These are phyloP conservation scores for Pseudomassariella vexata DNA, from an alignment of 2,329 filamentous ascomycete genomes.

Conservation along the genomic window DNA sequence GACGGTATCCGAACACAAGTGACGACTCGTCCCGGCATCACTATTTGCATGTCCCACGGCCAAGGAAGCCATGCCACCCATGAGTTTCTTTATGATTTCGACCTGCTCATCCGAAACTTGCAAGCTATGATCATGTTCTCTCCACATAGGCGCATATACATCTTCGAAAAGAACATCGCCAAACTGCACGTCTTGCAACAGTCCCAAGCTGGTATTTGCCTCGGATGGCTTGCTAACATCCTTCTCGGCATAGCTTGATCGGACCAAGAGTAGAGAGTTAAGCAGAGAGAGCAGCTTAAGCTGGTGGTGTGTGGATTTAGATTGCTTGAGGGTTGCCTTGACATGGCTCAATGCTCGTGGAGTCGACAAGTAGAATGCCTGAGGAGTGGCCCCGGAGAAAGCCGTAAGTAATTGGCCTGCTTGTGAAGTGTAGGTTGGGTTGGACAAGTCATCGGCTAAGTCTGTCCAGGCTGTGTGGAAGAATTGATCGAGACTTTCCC, in stretches of 20 bases:
- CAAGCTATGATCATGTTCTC: slow-evolving; percentile 11
- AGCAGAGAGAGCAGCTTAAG: slow-evolving; percentile 46
- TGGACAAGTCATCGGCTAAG: slow-evolving; percentile 46
- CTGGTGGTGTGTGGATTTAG: slow-evolving; percentile 43
- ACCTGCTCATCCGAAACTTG: slow-evolving; percentile 14
- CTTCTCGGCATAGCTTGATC: slow-evolving; percentile 15
- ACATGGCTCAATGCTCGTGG: slow-evolving; percentile 41
- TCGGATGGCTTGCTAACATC: slow-evolving; percentile 25
- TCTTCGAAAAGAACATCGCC: slow-evolving; percentile 22
- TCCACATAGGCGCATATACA: slow-evolving; percentile 20
- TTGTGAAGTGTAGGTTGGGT: slow-evolving; percentile 44
- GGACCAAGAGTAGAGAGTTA: slow-evolving; percentile 37
- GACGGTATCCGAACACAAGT: slow-evolving; percentile 20
- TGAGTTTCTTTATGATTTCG: slow-evolving; percentile 17
- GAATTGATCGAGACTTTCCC: slow-evolving; percentile 38
- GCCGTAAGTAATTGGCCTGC: slow-evolving; percentile 48
- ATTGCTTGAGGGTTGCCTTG: slow-evolving; percentile 43
- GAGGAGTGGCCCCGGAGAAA: slow-evolving; percentile 40
- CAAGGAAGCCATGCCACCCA: slow-evolving; percentile 21
- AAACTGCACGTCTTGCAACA: slow-evolving; percentile 22
- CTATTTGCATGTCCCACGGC: slow-evolving; percentile 19
- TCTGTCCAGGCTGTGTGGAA: slow-evolving; percentile 44
- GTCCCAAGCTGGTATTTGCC: background rate
- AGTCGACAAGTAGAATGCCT: slow-evolving; percentile 41
- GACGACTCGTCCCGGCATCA: slow-evolving; percentile 6